Evolutionary conservation across 1,139 yeast species (phyloP), one percentile per base, ranked within the genome.

Genomic region (Yamadazyma atmosphaerica): DNA sequence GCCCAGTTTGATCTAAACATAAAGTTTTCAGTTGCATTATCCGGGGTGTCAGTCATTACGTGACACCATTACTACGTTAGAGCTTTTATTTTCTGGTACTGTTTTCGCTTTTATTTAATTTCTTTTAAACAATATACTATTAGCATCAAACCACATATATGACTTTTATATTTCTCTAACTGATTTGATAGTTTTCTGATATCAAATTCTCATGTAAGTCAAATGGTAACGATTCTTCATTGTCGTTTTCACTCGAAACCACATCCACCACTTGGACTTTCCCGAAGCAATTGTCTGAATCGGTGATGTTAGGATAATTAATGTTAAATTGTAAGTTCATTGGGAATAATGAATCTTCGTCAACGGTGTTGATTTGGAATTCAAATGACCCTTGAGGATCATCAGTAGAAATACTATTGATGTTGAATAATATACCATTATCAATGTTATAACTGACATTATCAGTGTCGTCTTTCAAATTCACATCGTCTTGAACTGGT

Each of bases 331-430:
- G 62, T 29, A 87, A 76, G 50, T 79, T 79, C 74, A 92, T 81
- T 46, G 98, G 98, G 86, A 89, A 90, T 55, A 92, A 72, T 15
- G 83, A 77, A 46, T 89, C 96, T 61, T 92, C 98, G 44, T 79
- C 81, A 47, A 83, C 84, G 11, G 38, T 34, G 29, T 36, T 36
- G 43, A 89, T 79, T 11, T 82, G 63, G 57, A 90, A 83, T 58
- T 87, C 95, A 60, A 92, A 83, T 29, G 89, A 80, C 17, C 95
- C 96, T 34, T 77, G 72, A 13, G 83, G 72, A 25, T 74, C 72
- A 35, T 76, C 79, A 14, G 74, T 58, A 11, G 68, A 56, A 36
- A 82, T 62, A n/a, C 67, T 59, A 3, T 66, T 71, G 34, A 84
- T 62, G 36, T 73, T 72, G 54, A 85, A 74, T 26, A 76, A 61